A percentile compares a stretch with the other conserved stretches of the same genome.
Evolutionary conservation across 805 yeast genomes (phyloP).

Genomic region (Candida alai): DNA sequence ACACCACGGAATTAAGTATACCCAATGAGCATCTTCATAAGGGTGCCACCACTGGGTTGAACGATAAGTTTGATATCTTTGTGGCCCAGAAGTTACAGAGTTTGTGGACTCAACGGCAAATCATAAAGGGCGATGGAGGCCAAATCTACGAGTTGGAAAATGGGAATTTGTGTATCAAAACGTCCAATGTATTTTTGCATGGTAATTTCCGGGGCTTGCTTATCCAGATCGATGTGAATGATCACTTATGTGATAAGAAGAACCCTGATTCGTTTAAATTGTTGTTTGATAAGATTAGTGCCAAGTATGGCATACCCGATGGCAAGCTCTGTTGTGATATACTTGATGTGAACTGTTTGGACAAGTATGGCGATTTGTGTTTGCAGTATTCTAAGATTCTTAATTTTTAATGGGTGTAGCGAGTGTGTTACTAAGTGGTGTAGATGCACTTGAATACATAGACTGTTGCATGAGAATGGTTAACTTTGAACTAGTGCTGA

Average conservation of each 20-base stretch:
- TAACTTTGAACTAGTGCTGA: too few relatives aligned
- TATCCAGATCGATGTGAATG: slow-evolving; percentile 49
- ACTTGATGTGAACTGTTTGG: slow-evolving; percentile 22
- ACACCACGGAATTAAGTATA: slow-evolving; percentile 21
- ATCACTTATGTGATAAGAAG: slow-evolving; percentile 14
- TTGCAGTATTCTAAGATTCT: slow-evolving; percentile 39
- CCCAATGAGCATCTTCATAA: slow-evolving; percentile 39
- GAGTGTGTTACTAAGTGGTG: neutral
- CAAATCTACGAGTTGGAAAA: slow-evolving; percentile 53
- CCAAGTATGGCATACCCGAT: slow-evolving; percentile 35
- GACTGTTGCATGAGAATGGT: too few relatives aligned
- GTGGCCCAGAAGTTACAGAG: slow-evolving; percentile 58
- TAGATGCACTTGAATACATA: neutral
- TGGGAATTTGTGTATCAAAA: slow-evolving; percentile 52
- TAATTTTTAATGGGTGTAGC: slow-evolving; percentile 30
- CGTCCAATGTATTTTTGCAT: slow-evolving; percentile 70
- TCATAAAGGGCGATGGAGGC: slow-evolving; percentile 74
- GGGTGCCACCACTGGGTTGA: slow-evolving; percentile 53
- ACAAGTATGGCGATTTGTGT: slow-evolving; percentile 37
- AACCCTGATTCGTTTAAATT: slow-evolving; percentile 11
- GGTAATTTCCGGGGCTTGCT: slow-evolving; percentile 71
- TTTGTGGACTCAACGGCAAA: slow-evolving; percentile 67
- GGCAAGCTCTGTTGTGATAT: slow-evolving; percentile 34
- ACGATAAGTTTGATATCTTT: slow-evolving; percentile 55
- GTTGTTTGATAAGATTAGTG: slow-evolving; percentile 24